Base-by-base conservation (phyloP, 495 filamentous ascomycete genomes). In the Neurospora cerealis region DNA sequence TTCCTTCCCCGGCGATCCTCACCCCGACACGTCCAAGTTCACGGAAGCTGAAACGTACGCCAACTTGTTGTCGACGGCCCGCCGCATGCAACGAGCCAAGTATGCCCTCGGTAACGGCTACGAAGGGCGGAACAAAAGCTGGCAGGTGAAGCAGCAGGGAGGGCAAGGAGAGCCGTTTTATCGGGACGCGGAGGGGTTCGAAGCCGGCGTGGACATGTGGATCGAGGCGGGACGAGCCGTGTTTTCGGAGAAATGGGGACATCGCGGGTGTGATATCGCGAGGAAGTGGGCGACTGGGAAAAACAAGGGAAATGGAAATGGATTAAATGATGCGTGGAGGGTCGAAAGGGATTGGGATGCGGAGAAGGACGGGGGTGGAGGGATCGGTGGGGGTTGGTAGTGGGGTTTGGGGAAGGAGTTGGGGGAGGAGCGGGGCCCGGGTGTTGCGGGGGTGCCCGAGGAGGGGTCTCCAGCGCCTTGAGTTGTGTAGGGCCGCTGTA, bases 101-200 rank as follows among this genome's bases (percentile, higher is more conserved):
- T 82, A 77, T 72, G 69, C 44, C 8, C 76, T 75, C 17, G 74
- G 80, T 5, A 54, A 54, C 46, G 77, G 75, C 19, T 24, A 74
- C 8, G 74, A 77, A 8, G 79, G 79, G 24, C 77, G 87, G 62
- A 90, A 77, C 77, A 54, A 21, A 19, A 83, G 77, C 37, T 90
- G 89, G 89, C 89, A 89, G 74, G 76, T 73, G 2, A 73, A 77
- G 40, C 89, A 90, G 79, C 78, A 70, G 4, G 88, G 89, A 5
- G 89, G 88, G 0, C 74, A 86, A 69, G 87, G 85, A 9, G 89
- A 91, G 74, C 87, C 89, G 21, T 90, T 86, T 71, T 88, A 87
- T 73, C 74, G 86, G 21, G 86, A 89, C 70, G 71, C 84, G 0
- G 83, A 84, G 21, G 88, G 88, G 19, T 90, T 91, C 74, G 83